Evolutionary conservation across 805 yeast genomes (phyloP).

Genomic region (Wickerhamomyces tratensis): DNA sequence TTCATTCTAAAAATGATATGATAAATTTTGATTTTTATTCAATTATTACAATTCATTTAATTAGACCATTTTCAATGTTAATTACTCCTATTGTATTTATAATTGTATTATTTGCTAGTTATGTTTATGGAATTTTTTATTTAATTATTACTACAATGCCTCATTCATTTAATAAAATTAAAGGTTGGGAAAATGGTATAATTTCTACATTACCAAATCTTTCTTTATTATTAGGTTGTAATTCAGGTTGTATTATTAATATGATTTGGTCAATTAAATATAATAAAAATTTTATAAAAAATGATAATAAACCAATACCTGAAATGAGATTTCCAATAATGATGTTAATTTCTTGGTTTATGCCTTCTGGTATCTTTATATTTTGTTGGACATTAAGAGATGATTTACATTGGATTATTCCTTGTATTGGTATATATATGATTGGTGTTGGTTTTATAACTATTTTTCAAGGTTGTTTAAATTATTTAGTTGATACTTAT

Average conservation of each 20-base stretch:
- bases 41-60: constrained; percentile 7
- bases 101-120: constrained; percentile 35
- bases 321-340: constrained; percentile 50
- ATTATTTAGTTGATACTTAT: constrained; percentile 67
- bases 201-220: constrained; percentile 25
- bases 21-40: constrained; percentile 8
- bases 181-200: constrained; percentile 22
- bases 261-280: constrained; percentile 22
- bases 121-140: constrained; percentile 39
- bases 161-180: constrained; percentile 20
- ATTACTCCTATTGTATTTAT: constrained; percentile 25
- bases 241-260: constrained; percentile 22
- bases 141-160: constrained; percentile 35
- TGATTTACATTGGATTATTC: constrained; percentile 70
- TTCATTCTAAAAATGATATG: constrained; percentile 10
- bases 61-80: constrained; percentile 12
- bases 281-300: constrained; percentile 23
- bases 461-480: constrained; percentile 60
- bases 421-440: constrained; percentile 54
- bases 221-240: constrained; percentile 29
- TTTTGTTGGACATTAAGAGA: constrained; percentile 52
- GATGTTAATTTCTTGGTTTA: constrained; percentile 34
- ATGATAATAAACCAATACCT: constrained; percentile 41
- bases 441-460: constrained; percentile 61
- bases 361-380: constrained; percentile 48